Conservation (phyloP, 2,329 filamentous ascomycete species). For the Trichoderma brevicompactum region DNA sequence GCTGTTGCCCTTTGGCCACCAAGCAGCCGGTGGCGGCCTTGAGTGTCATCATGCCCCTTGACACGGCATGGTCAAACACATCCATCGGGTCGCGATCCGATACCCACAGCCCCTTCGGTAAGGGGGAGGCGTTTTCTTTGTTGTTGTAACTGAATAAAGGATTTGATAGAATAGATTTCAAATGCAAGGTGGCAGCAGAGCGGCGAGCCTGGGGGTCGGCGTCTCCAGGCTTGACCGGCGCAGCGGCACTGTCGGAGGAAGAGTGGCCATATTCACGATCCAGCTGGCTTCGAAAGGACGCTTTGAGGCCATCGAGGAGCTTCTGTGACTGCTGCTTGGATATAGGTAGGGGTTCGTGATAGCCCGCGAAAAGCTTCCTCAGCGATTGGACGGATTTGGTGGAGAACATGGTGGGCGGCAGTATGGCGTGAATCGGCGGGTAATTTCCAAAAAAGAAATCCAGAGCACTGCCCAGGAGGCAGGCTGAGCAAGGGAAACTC, state of each 20-base stretch:
- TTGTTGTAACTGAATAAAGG: conserved; percentile 54
- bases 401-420: conserved; percentile 42
- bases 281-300: conserved; percentile 62
- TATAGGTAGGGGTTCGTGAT: conserved; percentile 58
- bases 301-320: conserved; percentile 60
- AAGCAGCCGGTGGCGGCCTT: conserved; percentile 59
- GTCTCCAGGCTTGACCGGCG: conserved; percentile 32
- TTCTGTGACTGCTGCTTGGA: conserved; percentile 56
- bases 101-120: conserved; percentile 27
- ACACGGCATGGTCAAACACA: conserved; percentile 60
- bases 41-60: conserved; percentile 60
- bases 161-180: conserved; percentile 62
- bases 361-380: conserved; percentile 47
- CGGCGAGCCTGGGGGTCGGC: conserved; percentile 40
- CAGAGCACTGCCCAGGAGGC: not conserved
- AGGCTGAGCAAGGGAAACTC: conserved; percentile 1
- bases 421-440: conserved; percentile 36
- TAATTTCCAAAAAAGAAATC: not conserved
- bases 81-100: conserved; percentile 53
- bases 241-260: conserved; percentile 35
- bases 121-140: conserved; percentile 34
- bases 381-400: conserved; percentile 46
- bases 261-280: conserved; percentile 60
- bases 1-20: conserved; percentile 50
- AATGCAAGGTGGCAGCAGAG: conserved; percentile 50